phyloP scores from a whole-genome alignment of 495 filamentous ascomycete species.

The Cercophora sp. region DNA sequence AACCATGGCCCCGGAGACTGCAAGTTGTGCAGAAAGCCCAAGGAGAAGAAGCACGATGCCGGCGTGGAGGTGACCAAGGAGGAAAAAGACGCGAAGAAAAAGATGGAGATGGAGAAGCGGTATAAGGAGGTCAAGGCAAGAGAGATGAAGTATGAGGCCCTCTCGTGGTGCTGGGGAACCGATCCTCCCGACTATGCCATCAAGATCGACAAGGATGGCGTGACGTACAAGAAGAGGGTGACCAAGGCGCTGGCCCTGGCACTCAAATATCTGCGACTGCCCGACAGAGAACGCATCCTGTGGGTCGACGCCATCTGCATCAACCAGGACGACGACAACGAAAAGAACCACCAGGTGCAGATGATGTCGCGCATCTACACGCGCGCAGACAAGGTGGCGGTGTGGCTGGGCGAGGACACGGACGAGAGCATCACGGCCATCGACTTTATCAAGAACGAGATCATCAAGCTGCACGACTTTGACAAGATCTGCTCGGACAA shows the following conservation, averaged over 20 bases:
- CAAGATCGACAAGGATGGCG: not conserved
- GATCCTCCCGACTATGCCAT: not conserved
- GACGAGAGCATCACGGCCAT: slow-evolving; percentile 21
- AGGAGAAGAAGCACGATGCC: no score
- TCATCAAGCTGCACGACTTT: slow-evolving; percentile 28
- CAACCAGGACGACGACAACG: slow-evolving; percentile 12
- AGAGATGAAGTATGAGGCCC: not conserved
- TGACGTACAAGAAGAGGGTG: not conserved
- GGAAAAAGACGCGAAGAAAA: no score
- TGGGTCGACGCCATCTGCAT: not conserved
- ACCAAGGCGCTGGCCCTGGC: not conserved
- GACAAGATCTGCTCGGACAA: slow-evolving; percentile 23
- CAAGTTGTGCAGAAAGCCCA: no score
- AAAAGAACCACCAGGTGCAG: no score
- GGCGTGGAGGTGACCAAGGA: no score
- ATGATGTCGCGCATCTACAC: no score
- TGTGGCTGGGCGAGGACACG: slow-evolving; percentile 29
- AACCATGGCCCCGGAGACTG: no score
- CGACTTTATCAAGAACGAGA: slow-evolving; percentile 23
- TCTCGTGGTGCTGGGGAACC: not conserved
- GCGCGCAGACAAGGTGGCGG: slow-evolving; percentile 21
- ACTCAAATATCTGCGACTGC: not conserved
- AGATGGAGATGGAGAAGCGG: no score
- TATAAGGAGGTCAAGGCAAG: no score
- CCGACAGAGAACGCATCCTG: not conserved